Base-by-base conservation (phyloP, 2,329 filamentous ascomycete species). In the Penicillium sp. region DNA sequence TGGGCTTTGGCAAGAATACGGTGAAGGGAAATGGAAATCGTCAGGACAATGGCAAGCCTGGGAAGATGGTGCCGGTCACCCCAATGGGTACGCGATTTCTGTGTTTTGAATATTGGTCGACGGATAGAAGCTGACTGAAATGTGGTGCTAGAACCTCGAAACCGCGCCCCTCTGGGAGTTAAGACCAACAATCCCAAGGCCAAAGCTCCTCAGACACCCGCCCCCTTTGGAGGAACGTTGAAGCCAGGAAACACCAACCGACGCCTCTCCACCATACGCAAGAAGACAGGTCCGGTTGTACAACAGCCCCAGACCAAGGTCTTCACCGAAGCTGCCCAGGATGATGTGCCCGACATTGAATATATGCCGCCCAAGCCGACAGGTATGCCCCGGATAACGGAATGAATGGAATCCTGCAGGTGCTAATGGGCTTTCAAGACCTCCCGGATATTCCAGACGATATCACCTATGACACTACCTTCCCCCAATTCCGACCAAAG, bases 171-270 rank as follows among this genome's bases (percentile, higher is more conserved):
- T 10, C 78, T 99, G 41, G 93, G 93, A 27, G 88, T 90, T 80
- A 99, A 99, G 75, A 97, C 93, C 1, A 97, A 94, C 46, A 99
- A 99, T 72, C 91, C 90, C 47, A 97, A 96, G 78, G 83, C 87
- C 53, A 84, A 80, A 67, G 80, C 79, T 43, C 81, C 85, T 59
- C 86, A 88, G 57, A 86, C 85, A 3, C 83, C 83, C 6, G 86
- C 83, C 24, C 86, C 82, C 26, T 87, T 86, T 63, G 77, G 76
- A 52, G 77, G 79, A 18, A 78, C 81, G 33, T 79, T 81, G 41
- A 84, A 86, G 52, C 72, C 82, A 43, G 85, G 86, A 57, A 87
- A 86, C 71, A 84, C 84, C 1, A 81, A 84, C 51, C 71, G 77
- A 15, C 86, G 84, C 57, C 82, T 78, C 8, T 80, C 81, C 3